Percentiles rank a stretch among this genome's conserved stretches.
Conservation (phyloP, 192 early-diverging fungal species). For the Coemansia nantahalensis region DNA sequence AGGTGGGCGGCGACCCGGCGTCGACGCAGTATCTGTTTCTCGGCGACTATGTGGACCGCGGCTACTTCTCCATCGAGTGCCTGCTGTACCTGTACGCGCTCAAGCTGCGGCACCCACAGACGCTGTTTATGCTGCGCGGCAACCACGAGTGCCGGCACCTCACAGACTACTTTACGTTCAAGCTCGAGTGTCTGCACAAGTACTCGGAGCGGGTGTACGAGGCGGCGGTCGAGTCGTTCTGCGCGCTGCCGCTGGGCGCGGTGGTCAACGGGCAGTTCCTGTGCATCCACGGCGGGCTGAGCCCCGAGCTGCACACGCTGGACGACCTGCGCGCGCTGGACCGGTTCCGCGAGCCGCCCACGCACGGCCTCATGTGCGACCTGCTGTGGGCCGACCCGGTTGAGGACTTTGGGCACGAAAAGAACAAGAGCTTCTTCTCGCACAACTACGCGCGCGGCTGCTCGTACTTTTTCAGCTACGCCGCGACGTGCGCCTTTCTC, state of each 20-base stretch:
- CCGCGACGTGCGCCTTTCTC: conserved; percentile 75
- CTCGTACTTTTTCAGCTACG: conserved; percentile 95
- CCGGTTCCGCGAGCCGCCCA: conserved; percentile 95
- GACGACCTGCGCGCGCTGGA: conserved; percentile 95
- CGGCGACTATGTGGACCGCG: conserved; percentile 96
- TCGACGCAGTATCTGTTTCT: conserved; percentile 98
- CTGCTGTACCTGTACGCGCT: conserved; percentile 91
- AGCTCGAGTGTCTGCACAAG: conserved; percentile 95
- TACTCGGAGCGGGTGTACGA: conserved; percentile 96
- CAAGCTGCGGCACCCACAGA: conserved; percentile 87
- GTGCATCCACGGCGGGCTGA: conserved; percentile 94
- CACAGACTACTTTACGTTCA: conserved; percentile 97
- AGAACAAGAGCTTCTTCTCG: conserved; percentile 85
- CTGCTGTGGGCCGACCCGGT: conserved; percentile 98
- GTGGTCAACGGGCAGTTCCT: conserved; percentile 93
- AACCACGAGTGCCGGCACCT: conserved; percentile 94
- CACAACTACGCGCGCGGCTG: conserved; percentile 96
- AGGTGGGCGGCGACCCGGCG: conserved; percentile 90
- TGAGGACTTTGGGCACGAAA: conserved; percentile 83
- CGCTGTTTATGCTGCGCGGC: conserved; percentile 89
- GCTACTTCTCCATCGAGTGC: conserved; percentile 95
- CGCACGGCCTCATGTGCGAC: conserved; percentile 97
- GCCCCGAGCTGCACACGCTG: conserved; percentile 89
- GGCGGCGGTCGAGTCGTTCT: conserved; percentile 96
- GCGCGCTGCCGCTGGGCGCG: conserved; percentile 90